These are phyloP conservation scores for Macrotyloma uniflorum DNA, from an alignment of 306 rosid genomes.

Conservation along the genomic window DNA sequence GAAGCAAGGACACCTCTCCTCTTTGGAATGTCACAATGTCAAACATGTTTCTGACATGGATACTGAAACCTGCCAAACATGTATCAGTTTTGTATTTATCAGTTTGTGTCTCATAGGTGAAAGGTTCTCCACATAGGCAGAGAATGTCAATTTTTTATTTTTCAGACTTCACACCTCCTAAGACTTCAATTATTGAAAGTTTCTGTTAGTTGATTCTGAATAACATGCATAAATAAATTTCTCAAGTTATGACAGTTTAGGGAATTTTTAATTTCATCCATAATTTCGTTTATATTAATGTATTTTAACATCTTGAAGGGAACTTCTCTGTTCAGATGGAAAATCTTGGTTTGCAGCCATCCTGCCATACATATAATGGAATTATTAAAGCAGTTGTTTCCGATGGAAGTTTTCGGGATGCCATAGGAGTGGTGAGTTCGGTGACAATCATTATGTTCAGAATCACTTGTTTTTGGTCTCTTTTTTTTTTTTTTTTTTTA, in stretches of 20 bases:
- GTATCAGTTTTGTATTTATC: background rate
- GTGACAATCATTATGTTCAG: slow-evolving; percentile 16
- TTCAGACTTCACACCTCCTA: slow-evolving; percentile 18
- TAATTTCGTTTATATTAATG: slow-evolving; percentile 35
- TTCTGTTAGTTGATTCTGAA: slow-evolving; percentile 17
- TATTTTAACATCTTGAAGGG: slow-evolving; percentile 44
- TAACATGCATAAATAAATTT: slow-evolving; percentile 5
- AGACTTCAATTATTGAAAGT: slow-evolving; percentile 32
- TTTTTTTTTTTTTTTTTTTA: background rate
- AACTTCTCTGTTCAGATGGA: slow-evolving; percentile 69
- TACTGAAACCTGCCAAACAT: background rate
- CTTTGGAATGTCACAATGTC: background rate
- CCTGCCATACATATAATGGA: slow-evolving; percentile 65
- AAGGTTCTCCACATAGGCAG: slow-evolving; percentile 7
- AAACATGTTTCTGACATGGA: background rate
- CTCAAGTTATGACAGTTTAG: background rate
- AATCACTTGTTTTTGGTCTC: slow-evolving; percentile 24
- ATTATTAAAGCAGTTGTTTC: slow-evolving; percentile 63
- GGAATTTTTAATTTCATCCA: slow-evolving; percentile 21
- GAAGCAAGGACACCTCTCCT: background rate
- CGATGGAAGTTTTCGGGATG: slow-evolving; percentile 53
- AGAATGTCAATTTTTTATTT: background rate
- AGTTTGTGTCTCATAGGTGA: background rate
- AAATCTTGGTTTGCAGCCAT: slow-evolving; percentile 72
- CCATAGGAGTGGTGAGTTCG: slow-evolving; percentile 66